phyloP scores from a whole-genome alignment of 1,284 basidiomycete species.

The Cryptococcus sp. region DNA sequence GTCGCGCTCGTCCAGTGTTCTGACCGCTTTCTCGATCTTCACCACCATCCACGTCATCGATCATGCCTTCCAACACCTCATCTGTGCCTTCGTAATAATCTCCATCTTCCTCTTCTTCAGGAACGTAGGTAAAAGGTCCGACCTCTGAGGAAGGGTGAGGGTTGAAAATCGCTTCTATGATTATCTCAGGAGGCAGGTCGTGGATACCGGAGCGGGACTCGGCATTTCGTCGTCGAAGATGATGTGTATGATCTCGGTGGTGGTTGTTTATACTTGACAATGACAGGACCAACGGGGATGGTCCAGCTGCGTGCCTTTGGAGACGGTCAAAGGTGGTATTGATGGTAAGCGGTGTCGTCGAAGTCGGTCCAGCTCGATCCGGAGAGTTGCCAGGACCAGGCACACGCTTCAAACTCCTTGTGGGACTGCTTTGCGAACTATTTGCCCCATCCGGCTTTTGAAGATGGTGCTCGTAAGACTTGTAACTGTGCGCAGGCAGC shows the following conservation, averaged over 20 bases:
- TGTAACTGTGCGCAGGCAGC: slow-evolving; percentile 24
- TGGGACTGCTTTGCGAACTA: neutral
- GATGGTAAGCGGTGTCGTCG: too few relatives aligned
- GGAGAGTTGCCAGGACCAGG: too few relatives aligned
- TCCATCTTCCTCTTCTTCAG: slow-evolving; percentile 16
- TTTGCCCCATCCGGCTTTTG: neutral
- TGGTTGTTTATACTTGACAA: slow-evolving; percentile 13
- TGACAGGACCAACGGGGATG: neutral
- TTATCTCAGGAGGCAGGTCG: slow-evolving; percentile 37
- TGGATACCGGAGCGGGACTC: slow-evolving; percentile 14
- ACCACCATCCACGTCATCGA: slow-evolving; percentile 17
- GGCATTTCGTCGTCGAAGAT: slow-evolving; percentile 8
- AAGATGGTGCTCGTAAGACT: slow-evolving; percentile 37
- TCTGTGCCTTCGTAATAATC: slow-evolving; percentile 20
- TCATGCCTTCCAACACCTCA: slow-evolving; percentile 24
- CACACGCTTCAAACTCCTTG: neutral
- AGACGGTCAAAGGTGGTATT: too few relatives aligned
- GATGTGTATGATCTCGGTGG: slow-evolving; percentile 20
- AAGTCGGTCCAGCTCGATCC: too few relatives aligned
- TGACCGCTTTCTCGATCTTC: slow-evolving; percentile 4
- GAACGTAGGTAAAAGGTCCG: slow-evolving; percentile 46
- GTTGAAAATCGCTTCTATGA: slow-evolving; percentile 50
- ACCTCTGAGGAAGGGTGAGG: slow-evolving; percentile 33
- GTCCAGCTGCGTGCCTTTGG: too few relatives aligned
- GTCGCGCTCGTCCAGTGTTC: slow-evolving; percentile 1